Evolutionary conservation across 768 basidiomycete genomes (phyloP).

Genomic region (Erythrobasidium yunnanense): DNA sequence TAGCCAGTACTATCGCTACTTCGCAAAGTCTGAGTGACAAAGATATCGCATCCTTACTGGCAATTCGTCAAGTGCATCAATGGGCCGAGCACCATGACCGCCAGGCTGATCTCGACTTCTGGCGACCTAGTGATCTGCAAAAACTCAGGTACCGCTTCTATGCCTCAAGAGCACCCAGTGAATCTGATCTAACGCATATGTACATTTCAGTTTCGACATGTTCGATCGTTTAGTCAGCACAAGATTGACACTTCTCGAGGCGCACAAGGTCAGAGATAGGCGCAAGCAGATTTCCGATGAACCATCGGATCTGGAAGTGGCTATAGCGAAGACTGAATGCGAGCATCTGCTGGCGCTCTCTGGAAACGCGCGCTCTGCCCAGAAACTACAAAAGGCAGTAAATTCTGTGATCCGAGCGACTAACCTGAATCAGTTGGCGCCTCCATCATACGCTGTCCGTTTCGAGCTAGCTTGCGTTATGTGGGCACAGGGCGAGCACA

Average conservation of each 20-base stretch:
- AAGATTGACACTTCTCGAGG: neutral
- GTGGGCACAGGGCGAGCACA: slow-evolving; percentile 78
- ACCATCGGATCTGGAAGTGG: neutral
- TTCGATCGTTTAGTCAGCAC: neutral
- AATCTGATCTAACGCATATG: neutral
- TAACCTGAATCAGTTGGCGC: neutral
- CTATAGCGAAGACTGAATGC: neutral
- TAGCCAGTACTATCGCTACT: too few relatives aligned
- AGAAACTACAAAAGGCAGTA: slow-evolving; percentile 9
- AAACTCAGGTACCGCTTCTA: too few relatives aligned
- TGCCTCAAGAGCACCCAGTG: too few relatives aligned
- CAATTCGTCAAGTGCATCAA: too few relatives aligned
- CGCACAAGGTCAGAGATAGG: neutral
- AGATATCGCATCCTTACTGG: too few relatives aligned
- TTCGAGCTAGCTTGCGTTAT: slow-evolving; percentile 81
- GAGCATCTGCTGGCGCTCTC: neutral
- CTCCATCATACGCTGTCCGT: slow-evolving; percentile 41
- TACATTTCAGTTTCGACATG: neutral
- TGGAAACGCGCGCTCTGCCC: neutral
- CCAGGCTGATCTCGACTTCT: too few relatives aligned
- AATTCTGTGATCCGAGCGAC: slow-evolving; percentile 7
- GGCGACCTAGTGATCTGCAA: too few relatives aligned
- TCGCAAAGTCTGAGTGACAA: too few relatives aligned
- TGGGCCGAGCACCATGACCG: too few relatives aligned
- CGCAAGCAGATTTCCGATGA: neutral